Evolutionary conservation across 2,329 filamentous ascomycete species (phyloP).

Genomic region (Sarocladium oryzae): DNA sequence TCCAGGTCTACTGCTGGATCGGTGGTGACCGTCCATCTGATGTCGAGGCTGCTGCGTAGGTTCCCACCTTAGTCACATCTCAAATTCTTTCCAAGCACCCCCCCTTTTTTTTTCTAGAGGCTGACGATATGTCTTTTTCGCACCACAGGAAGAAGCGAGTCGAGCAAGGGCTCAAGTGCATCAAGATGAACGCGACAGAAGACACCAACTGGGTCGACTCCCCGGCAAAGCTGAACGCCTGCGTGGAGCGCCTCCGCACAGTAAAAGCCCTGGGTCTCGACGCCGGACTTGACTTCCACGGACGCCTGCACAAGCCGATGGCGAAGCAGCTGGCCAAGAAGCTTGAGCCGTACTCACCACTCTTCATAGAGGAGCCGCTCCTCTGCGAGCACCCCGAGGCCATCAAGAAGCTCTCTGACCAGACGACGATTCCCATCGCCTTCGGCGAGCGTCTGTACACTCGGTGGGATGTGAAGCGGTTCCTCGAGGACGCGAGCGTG

Average conservation of each 20-base stretch:
- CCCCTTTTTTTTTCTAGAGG: background rate
- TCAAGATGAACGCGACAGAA: conserved; percentile 73
- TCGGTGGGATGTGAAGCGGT: conserved; percentile 64
- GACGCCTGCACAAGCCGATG: conserved; percentile 67
- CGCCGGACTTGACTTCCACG: conserved; percentile 68
- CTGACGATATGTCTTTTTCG: background rate
- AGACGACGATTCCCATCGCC: conserved; percentile 57
- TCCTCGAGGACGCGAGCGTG: conserved; percentile 57
- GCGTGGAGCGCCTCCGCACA: conserved; percentile 57
- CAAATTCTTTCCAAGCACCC: too few relatives aligned
- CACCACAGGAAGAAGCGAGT: conserved; percentile 37
- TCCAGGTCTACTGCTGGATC: conserved; percentile 69
- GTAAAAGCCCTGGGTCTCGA: conserved; percentile 66
- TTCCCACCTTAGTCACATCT: background rate
- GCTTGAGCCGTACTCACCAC: conserved; percentile 57
- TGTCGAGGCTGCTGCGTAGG: conserved; percentile 52
- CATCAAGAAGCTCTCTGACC: conserved; percentile 29
- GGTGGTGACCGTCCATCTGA: conserved; percentile 63
- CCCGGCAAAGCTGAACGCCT: conserved; percentile 51
- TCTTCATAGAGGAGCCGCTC: conserved; percentile 68
- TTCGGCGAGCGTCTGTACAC: conserved; percentile 63
- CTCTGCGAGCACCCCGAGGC: conserved; percentile 59
- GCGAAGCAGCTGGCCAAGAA: conserved; percentile 62
- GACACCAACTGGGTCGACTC: conserved; percentile 68
- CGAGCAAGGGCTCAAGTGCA: conserved; percentile 52